Evolutionary conservation across 441 rosid genomes (phyloP).

Genomic region (Aquilaria agallochum): DNA sequence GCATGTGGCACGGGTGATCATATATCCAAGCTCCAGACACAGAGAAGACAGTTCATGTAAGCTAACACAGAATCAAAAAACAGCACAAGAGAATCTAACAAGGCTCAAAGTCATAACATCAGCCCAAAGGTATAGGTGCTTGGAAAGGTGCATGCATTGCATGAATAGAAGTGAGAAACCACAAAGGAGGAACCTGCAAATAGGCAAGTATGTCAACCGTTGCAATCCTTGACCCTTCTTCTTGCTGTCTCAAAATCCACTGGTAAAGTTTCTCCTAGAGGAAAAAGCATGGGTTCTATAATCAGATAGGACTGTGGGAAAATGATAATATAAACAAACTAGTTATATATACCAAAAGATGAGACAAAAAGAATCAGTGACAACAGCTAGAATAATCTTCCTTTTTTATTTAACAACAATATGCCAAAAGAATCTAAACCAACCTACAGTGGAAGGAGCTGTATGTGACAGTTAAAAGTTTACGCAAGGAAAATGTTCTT

Average conservation of each 20-base stretch:
- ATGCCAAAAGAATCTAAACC: too few relatives aligned
- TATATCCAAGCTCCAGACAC: too few relatives aligned
- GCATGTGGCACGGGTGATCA: too few relatives aligned
- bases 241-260: conserved; percentile 62
- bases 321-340: not conserved
- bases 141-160: not conserved
- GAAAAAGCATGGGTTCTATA: not conserved
- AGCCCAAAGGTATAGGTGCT: too few relatives aligned
- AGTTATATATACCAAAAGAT: not conserved
- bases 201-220: conserved; percentile 47
- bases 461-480: too few relatives aligned
- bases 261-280: conserved; percentile 59
- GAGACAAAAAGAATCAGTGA: not conserved
- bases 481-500: too few relatives aligned
- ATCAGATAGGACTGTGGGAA: too few relatives aligned
- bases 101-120: too few relatives aligned
- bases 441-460: too few relatives aligned
- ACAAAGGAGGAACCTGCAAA: conserved; percentile 44
- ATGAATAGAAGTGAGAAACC: conserved; percentile 14
- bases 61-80: not conserved
- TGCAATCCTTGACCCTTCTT: conserved; percentile 52
- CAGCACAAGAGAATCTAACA: not conserved
- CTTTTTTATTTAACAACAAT: not conserved
- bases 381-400: too few relatives aligned
- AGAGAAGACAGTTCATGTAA: too few relatives aligned